Conservation (phyloP, 352 stramenopile species). For the Pythium aristosporum region DNA sequence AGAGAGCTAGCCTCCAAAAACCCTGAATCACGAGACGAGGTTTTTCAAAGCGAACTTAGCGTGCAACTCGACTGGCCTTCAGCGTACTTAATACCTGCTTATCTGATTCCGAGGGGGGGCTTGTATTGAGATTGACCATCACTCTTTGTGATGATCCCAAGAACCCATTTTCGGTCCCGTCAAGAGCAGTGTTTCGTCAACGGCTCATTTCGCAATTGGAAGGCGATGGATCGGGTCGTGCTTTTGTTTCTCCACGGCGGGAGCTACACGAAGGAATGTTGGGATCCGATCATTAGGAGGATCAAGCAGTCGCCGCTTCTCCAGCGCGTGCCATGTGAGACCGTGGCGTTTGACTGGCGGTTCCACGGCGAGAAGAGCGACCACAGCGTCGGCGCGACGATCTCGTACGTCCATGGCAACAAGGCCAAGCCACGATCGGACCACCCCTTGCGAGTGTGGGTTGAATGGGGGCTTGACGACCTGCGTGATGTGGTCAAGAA, state of each 20-base stretch:
- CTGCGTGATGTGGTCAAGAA: conserved; percentile 23
- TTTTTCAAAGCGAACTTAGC: neutral
- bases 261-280: conserved; percentile 40
- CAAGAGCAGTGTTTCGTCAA: too few relatives aligned
- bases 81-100: conserved; percentile 13
- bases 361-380: conserved; percentile 44
- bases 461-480: conserved; percentile 22
- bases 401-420: conserved; percentile 22
- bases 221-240: conserved; percentile 18
- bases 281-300: conserved; percentile 43
- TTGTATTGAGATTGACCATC: neutral
- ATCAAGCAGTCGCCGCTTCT: conserved; percentile 33
- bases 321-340: conserved; percentile 21
- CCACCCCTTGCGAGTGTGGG: conserved; percentile 21
- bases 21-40: neutral
- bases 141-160: too few relatives aligned
- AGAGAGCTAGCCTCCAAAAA: too few relatives aligned
- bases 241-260: conserved; percentile 46
- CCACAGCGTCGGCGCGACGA: conserved; percentile 23
- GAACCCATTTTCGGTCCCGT: too few relatives aligned
- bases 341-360: conserved; percentile 37
- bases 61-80: neutral
- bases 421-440: conserved; percentile 18
- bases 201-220: too few relatives aligned
- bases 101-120: neutral